Conservation (phyloP, 345 rosid genomes). For the Euphorbia tirucalli region DNA sequence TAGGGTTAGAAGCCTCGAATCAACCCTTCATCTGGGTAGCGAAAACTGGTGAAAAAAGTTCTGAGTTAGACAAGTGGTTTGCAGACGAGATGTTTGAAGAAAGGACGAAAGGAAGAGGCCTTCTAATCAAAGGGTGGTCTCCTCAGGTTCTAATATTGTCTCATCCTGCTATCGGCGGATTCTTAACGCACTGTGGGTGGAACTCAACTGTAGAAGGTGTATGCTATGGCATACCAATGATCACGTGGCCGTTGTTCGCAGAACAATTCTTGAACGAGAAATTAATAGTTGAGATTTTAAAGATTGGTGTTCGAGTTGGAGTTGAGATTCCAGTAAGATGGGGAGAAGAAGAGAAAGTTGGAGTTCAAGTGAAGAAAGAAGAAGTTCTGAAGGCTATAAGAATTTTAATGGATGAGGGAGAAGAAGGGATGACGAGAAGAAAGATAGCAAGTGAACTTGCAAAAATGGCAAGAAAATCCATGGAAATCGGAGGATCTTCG, state of each 20-base stretch:
- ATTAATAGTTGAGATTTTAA: conserved; percentile 53
- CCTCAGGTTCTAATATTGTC: conserved; percentile 75
- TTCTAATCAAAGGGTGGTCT: conserved; percentile 75
- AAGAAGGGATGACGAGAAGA: conserved; percentile 47
- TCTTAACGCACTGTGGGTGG: conserved; percentile 88
- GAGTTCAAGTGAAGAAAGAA: conserved; percentile 55
- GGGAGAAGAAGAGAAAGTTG: conserved; percentile 72
- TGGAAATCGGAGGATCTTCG: conserved; percentile 62
- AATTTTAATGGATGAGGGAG: conserved; percentile 45
- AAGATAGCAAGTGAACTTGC: conserved; percentile 43
- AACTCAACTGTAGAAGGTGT: conserved; percentile 74
- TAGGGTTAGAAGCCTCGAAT: conserved; percentile 58
- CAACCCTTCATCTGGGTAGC: conserved; percentile 75
- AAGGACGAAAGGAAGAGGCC: conserved; percentile 53
- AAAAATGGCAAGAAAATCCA: conserved; percentile 41
- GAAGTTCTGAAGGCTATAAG: conserved; percentile 41
- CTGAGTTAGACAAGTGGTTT: conserved; percentile 55
- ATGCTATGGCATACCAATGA: conserved; percentile 59
- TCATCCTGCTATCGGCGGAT: conserved; percentile 63
- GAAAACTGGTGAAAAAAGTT: conserved; percentile 40
- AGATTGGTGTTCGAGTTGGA: conserved; percentile 59
- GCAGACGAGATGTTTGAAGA: conserved; percentile 45
- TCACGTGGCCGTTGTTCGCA: conserved; percentile 76
- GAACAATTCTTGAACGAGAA: conserved; percentile 82
- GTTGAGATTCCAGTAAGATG: conserved; percentile 59